A percentile compares a stretch with the other conserved stretches of the same genome.
phyloP scores from a whole-genome alignment of 2,329 filamentous ascomycete species.

The Monosporascus sp. region DNA sequence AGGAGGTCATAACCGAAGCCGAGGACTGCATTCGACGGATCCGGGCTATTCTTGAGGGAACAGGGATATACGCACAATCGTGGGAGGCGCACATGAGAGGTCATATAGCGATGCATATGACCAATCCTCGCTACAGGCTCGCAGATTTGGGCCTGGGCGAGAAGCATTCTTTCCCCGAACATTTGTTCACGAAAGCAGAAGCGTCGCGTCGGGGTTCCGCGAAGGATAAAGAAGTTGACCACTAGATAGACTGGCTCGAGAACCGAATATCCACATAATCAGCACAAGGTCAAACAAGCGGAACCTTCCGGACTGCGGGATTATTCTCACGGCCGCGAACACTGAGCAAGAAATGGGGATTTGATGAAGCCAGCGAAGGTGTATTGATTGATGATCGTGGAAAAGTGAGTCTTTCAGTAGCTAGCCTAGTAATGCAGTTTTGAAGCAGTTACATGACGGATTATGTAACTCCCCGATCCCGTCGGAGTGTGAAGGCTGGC shows the following conservation, averaged over 20 bases:
- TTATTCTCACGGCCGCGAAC: too few relatives aligned
- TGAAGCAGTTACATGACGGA: too few relatives aligned
- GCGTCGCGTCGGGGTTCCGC: background rate
- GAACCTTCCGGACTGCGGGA: too few relatives aligned
- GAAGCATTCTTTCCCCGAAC: constrained; percentile 7
- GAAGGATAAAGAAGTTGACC: background rate
- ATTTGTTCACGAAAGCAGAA: background rate
- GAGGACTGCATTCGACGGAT: constrained; percentile 9
- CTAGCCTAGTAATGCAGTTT: too few relatives aligned
- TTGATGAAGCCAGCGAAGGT: too few relatives aligned
- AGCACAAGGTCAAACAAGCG: too few relatives aligned
- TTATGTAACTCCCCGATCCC: too few relatives aligned
- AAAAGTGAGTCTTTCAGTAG: too few relatives aligned
- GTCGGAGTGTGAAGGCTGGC: too few relatives aligned
- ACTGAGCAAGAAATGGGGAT: too few relatives aligned
- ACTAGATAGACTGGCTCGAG: background rate
- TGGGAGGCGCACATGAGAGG: constrained; percentile 11
- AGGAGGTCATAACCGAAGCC: constrained; percentile 9
- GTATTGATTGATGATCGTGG: too few relatives aligned
- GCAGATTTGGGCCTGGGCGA: constrained; percentile 13
- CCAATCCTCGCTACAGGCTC: constrained; percentile 14
- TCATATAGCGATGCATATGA: constrained; percentile 16
- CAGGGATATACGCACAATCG: constrained; percentile 12
- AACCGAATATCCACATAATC: too few relatives aligned
- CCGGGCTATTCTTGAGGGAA: constrained; percentile 9